Evolutionary conservation across 2,329 filamentous ascomycete genomes (phyloP).

Genomic region (Botrytis cinerea): DNA sequence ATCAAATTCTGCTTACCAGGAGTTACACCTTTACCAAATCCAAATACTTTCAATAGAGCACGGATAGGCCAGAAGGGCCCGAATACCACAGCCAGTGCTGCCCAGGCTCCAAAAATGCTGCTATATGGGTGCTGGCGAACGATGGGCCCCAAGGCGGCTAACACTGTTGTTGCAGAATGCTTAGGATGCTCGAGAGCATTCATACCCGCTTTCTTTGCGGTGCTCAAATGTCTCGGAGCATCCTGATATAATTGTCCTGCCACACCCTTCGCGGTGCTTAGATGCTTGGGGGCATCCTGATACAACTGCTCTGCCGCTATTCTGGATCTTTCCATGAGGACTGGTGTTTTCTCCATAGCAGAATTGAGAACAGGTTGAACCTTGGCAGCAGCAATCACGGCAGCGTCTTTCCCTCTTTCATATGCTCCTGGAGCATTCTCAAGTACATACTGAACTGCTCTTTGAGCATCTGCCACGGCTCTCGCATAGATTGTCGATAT

Average conservation of each 20-base stretch:
- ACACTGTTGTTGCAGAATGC: neutral
- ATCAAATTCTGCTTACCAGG: neutral
- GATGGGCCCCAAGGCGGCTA: neutral
- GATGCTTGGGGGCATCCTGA: constrained; percentile 7
- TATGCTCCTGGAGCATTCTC: constrained; percentile 19
- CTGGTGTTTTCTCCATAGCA: constrained; percentile 14
- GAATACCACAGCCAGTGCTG: neutral
- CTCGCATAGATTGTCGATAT: neutral
- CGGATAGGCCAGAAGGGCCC: constrained; percentile 17
- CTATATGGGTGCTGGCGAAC: neutral
- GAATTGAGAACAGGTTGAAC: constrained; percentile 6
- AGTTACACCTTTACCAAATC: constrained; percentile 15
- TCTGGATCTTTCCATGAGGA: neutral
- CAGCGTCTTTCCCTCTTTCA: constrained; percentile 16
- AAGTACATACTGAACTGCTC: neutral
- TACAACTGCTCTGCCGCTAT: constrained; percentile 8
- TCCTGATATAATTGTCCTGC: constrained; percentile 10
- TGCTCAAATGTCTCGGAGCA: neutral
- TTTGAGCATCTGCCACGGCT: constrained; percentile 17
- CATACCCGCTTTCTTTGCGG: constrained; percentile 8
- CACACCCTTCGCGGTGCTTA: neutral
- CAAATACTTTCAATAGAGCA: constrained; percentile 10
- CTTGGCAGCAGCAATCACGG: neutral
- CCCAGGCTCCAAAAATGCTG: constrained; percentile 6
- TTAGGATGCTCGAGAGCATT: neutral